A percentile compares a stretch with the other conserved stretches of the same genome.
phyloP scores from a whole-genome alignment of 116 monocot species.

The Dioscorea cayenensis region DNA sequence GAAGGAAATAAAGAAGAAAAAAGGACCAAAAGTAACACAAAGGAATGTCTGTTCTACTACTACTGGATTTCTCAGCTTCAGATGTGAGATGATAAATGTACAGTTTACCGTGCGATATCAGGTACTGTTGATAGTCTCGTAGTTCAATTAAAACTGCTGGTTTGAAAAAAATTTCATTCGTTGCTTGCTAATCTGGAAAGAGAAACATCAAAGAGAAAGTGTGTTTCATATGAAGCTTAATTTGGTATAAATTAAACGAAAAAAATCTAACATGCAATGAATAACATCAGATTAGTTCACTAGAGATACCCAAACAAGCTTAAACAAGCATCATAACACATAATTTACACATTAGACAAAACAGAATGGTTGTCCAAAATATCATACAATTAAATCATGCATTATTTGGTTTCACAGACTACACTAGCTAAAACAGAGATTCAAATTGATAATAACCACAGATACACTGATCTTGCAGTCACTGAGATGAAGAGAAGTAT shows the following conservation, averaged over 20 bases:
- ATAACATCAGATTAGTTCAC: no score
- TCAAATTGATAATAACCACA: no score
- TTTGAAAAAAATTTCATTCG: neutral
- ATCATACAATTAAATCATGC: no score
- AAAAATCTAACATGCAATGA: neutral
- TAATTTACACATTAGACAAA: no score
- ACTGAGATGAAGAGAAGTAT: no score
- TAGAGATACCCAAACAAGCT: no score
- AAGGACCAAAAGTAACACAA: neutral
- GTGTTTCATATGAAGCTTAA: neutral
- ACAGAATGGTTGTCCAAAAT: no score
- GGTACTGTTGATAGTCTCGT: neutral
- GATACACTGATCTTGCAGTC: no score
- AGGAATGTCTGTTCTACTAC: conserved; percentile 1
- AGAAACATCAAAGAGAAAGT: neutral
- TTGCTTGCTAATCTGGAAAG: conserved; percentile 5
- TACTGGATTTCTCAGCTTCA: neutral
- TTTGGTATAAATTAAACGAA: neutral
- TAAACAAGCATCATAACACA: no score
- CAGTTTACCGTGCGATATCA: conserved; percentile 8
- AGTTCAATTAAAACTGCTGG: neutral
- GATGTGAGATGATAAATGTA: conserved; percentile 9
- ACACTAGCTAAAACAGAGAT: no score
- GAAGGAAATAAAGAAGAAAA: neutral
- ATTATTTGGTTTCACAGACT: no score